A percentile compares a stretch with the other conserved stretches of the same genome.
Evolutionary conservation across 345 rosid genomes (phyloP).

Genomic region (Linum tenue): DNA sequence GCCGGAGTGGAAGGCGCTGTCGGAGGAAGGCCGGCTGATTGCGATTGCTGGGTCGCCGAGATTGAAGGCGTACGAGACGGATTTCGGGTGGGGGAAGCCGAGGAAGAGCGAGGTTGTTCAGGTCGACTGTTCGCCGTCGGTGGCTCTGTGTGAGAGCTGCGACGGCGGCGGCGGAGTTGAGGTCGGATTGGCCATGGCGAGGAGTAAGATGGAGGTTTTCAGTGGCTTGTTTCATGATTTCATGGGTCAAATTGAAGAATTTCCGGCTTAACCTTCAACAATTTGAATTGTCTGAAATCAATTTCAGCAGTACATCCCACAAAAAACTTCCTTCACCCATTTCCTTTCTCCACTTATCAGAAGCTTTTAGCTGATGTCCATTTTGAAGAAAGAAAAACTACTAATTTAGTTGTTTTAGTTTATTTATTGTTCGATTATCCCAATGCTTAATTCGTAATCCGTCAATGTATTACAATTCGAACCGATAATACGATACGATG

Average conservation of each 20-base stretch:
- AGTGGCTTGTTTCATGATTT: not conserved
- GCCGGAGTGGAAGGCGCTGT: not conserved
- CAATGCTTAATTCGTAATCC: no score
- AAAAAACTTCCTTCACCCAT: no score
- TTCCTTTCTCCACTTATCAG: no score
- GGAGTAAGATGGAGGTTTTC: constrained; percentile 21
- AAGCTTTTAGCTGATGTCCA: no score
- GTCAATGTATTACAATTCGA: no score
- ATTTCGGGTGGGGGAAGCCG: constrained; percentile 44
- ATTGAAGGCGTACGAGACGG: constrained; percentile 17
- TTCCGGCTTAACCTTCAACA: no score
- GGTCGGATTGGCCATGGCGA: constrained; percentile 22
- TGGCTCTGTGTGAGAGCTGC: constrained; percentile 16
- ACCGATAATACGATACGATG: no score
- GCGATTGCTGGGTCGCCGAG: constrained; percentile 27
- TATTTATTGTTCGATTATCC: no score
- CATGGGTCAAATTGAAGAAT: not conserved
- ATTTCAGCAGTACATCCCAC: no score
- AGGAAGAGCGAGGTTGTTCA: constrained; percentile 23
- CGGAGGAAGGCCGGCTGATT: constrained; percentile 3
- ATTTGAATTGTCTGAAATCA: no score
- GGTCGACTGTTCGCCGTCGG: constrained; percentile 11
- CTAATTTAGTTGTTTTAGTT: no score
- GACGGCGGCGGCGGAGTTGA: constrained; percentile 27
- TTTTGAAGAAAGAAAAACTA: no score